Conservation (phyloP, 2,329 filamentous ascomycete genomes). For the Fusarium gaditjirri region DNA sequence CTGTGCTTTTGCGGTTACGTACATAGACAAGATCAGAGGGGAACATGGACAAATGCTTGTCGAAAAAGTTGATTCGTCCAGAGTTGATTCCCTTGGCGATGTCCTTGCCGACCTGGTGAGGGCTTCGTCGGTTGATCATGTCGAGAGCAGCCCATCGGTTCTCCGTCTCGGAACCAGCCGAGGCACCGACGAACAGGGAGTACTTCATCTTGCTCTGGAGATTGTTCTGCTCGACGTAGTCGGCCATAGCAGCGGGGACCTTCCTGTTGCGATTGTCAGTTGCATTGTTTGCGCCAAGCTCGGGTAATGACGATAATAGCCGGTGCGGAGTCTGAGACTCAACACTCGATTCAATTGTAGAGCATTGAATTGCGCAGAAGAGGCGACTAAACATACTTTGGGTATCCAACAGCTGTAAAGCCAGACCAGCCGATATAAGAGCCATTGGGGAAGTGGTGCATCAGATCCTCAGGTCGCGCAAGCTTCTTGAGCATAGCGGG, state of each 20-base stretch:
- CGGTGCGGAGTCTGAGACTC: slow-evolving; percentile 16
- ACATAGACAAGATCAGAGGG: slow-evolving; percentile 86
- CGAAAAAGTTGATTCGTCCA: slow-evolving; percentile 90
- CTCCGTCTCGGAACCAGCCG: slow-evolving; percentile 88
- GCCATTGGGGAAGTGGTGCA: slow-evolving; percentile 84
- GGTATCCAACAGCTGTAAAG: slow-evolving; percentile 90
- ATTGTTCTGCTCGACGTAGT: slow-evolving; percentile 88
- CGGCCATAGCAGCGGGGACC: slow-evolving; percentile 83
- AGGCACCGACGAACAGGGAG: slow-evolving; percentile 89
- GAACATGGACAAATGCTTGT: slow-evolving; percentile 95
- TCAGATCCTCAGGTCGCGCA: slow-evolving; percentile 79
- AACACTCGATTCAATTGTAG: not conserved
- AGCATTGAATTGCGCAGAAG: accelerated
- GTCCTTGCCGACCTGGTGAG: slow-evolving; percentile 90
- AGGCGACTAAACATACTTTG: slow-evolving; percentile 64
- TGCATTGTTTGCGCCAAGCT: slow-evolving; percentile 21
- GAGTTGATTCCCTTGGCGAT: slow-evolving; percentile 92
- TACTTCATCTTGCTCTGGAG: slow-evolving; percentile 88
- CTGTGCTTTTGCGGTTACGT: slow-evolving; percentile 39
- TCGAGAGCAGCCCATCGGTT: slow-evolving; percentile 89
- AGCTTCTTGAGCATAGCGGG: slow-evolving; percentile 85
- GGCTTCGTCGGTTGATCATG: slow-evolving; percentile 88
- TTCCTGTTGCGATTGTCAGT: slow-evolving; percentile 64
- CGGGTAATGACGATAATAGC: slow-evolving; percentile 31
- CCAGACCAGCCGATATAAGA: slow-evolving; percentile 92